Conservation (phyloP, 768 basidiomycete species). For the Hortiboletus campestris region DNA sequence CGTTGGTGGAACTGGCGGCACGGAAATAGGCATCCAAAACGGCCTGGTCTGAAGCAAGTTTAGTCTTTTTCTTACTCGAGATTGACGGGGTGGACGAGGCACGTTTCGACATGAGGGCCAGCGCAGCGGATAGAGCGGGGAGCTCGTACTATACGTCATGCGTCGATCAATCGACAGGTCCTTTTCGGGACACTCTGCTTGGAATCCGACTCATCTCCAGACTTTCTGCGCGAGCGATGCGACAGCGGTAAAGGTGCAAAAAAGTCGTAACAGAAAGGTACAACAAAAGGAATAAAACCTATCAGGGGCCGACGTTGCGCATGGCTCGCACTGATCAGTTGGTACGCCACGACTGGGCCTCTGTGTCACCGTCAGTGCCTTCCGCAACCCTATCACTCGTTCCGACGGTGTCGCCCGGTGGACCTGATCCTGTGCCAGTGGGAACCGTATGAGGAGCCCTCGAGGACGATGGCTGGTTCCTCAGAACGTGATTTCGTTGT, state of each 20-base stretch:
- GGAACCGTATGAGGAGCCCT: neutral
- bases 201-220: neutral
- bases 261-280: constrained; percentile 1
- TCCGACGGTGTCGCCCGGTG: constrained; percentile 17
- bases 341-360: constrained; percentile 15
- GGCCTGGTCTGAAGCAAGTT: constrained; percentile 15
- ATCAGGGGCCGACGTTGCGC: neutral
- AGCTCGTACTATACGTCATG: constrained; percentile 25
- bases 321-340: neutral
- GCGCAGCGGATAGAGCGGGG: constrained; percentile 13
- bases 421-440: neutral
- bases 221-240: neutral
- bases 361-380: constrained; percentile 4
- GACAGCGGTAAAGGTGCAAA: neutral
- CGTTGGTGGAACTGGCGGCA: constrained; percentile 4
- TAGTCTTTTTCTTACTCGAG: constrained; percentile 23
- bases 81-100: constrained; percentile 6
- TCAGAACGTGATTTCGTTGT: neutral
- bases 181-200: constrained; percentile 21
- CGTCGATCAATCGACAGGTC: constrained; percentile 23
- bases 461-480: neutral
- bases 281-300: constrained; percentile 1
- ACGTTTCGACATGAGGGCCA: constrained; percentile 23
- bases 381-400: constrained; percentile 8
- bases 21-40: constrained; percentile 31